A percentile compares a stretch with the other conserved stretches of the same genome.
These are phyloP conservation scores for Coemansia sp. DNA, from an alignment of 192 early-diverging fungal species.

Conservation along the genomic window DNA sequence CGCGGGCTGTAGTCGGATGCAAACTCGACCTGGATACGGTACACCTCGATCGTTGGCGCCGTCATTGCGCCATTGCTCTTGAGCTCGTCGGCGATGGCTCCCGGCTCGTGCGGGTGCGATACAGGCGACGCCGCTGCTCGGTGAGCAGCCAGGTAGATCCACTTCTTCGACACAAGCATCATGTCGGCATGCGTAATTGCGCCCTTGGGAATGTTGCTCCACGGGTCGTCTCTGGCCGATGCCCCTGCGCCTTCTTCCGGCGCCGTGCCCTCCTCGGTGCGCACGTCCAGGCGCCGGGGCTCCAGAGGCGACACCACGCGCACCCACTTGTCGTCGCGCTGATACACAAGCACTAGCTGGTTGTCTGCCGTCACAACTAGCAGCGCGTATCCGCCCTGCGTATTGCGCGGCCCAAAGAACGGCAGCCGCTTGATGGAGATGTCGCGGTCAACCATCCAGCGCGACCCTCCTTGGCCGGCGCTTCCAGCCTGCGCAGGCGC, in stretches of 20 bases:
- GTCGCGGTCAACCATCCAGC: conserved; percentile 37
- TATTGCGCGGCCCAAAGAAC: conserved; percentile 53
- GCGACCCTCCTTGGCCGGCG: not conserved
- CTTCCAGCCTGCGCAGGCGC: not conserved
- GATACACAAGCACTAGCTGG: conserved; percentile 47
- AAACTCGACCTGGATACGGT: conserved; percentile 53
- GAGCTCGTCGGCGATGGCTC: conserved; percentile 27
- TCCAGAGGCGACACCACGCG: conserved; percentile 39
- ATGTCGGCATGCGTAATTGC: conserved; percentile 51
- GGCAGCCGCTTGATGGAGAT: conserved; percentile 42
- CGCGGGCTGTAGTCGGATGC: conserved; percentile 51
- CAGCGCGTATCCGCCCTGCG: conserved; percentile 49
- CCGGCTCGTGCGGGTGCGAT: conserved; percentile 41
- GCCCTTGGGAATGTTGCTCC: conserved; percentile 48
- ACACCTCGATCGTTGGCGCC: conserved; percentile 47
- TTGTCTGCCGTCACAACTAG: conserved; percentile 48
- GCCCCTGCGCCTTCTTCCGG: not conserved
- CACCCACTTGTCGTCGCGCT: conserved; percentile 48
- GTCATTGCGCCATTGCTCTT: conserved; percentile 26
- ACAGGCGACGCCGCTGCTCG: conserved; percentile 39
- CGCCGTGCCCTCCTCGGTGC: not conserved
- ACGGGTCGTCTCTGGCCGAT: conserved; percentile 29
- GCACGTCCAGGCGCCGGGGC: conserved; percentile 23
- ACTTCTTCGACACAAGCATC: conserved; percentile 54
- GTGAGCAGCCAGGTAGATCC: conserved; percentile 47